A percentile compares a stretch with the other conserved stretches of the same genome.
phyloP scores from a whole-genome alignment of 176 grass and related monocot genomes.

The Oryza glumipatula region DNA sequence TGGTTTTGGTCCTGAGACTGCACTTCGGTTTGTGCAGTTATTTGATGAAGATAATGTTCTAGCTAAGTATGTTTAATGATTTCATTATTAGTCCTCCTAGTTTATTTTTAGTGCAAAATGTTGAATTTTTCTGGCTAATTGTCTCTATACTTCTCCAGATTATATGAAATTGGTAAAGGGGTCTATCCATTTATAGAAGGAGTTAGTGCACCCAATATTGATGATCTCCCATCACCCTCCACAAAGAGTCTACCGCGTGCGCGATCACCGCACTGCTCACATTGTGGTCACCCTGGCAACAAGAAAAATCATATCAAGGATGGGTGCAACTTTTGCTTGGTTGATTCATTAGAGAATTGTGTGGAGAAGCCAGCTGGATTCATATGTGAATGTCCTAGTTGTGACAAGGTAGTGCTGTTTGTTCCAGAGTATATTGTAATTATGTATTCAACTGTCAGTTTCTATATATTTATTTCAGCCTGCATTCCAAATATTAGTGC shows the following conservation, averaged over 20 bases:
- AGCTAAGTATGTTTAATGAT: conserved; percentile 57
- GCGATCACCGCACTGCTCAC: conserved; percentile 66
- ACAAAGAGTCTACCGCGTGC: conserved; percentile 37
- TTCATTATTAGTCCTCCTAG: not conserved
- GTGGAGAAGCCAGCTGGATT: conserved; percentile 74
- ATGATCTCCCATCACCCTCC: conserved; percentile 54
- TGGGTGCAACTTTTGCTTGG: conserved; percentile 76
- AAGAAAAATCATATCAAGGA: conserved; percentile 78
- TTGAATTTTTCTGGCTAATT: conserved; percentile 16
- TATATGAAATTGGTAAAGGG: conserved; percentile 75
- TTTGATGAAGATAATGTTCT: conserved; percentile 76
- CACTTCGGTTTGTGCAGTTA: conserved; percentile 71
- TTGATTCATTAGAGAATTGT: conserved; percentile 62
- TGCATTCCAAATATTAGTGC: not conserved
- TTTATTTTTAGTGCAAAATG: not conserved
- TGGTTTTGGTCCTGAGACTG: conserved; percentile 85
- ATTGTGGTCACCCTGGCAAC: conserved; percentile 90
- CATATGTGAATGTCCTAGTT: conserved; percentile 73
- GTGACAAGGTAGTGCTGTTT: conserved; percentile 63
- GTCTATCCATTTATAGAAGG: conserved; percentile 52
- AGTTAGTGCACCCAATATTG: conserved; percentile 39
- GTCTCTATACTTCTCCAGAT: conserved; percentile 50
- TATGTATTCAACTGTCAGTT: not conserved
- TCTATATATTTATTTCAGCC: not conserved
- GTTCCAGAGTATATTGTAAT: not conserved